Percentiles rank a stretch among this genome's conserved stretches.
phyloP scores from a whole-genome alignment of 2,329 filamentous ascomycete genomes.

The Fusarium agapanthi region DNA sequence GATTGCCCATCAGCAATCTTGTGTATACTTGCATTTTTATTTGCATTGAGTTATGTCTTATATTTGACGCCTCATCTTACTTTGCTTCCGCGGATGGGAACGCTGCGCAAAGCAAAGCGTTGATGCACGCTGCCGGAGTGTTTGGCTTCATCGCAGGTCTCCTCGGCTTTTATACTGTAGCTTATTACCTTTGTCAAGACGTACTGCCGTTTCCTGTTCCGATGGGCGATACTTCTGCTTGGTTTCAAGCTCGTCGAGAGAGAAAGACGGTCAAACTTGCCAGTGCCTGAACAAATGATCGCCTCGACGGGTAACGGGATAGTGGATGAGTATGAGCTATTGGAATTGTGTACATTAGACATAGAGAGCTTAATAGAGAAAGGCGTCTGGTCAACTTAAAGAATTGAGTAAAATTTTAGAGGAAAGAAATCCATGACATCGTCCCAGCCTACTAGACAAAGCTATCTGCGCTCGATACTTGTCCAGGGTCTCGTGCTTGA shows the following conservation, averaged over 20 bases:
- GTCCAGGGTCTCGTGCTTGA: not conserved
- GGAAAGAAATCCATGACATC: not conserved
- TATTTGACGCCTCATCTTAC: constrained; percentile 30
- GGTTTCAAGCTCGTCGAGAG: constrained; percentile 11
- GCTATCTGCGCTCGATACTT: not conserved
- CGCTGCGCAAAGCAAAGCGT: not conserved
- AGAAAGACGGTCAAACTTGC: not conserved
- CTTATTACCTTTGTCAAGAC: constrained; percentile 39
- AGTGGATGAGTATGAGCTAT: not conserved
- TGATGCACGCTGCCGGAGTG: constrained; percentile 34
- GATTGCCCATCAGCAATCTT: constrained; percentile 27
- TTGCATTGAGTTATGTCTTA: constrained; percentile 34
- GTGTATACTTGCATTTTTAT: constrained; percentile 37
- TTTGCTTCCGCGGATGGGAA: constrained; percentile 37
- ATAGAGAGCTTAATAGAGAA: not conserved
- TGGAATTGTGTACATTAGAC: not conserved
- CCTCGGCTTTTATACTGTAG: constrained; percentile 36
- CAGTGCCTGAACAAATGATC: not conserved
- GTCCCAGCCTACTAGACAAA: not conserved
- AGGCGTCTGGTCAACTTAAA: not conserved
- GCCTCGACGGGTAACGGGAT: not conserved
- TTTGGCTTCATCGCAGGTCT: constrained; percentile 40
- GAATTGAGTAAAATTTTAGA: too few species aligned
- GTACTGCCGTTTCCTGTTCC: constrained; percentile 35
- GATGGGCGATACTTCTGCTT: constrained; percentile 35